Evolutionary conservation across 2,329 filamentous ascomycete species (phyloP), one percentile per base, ranked within the genome.

Genomic region (Fusarium bactridioides): DNA sequence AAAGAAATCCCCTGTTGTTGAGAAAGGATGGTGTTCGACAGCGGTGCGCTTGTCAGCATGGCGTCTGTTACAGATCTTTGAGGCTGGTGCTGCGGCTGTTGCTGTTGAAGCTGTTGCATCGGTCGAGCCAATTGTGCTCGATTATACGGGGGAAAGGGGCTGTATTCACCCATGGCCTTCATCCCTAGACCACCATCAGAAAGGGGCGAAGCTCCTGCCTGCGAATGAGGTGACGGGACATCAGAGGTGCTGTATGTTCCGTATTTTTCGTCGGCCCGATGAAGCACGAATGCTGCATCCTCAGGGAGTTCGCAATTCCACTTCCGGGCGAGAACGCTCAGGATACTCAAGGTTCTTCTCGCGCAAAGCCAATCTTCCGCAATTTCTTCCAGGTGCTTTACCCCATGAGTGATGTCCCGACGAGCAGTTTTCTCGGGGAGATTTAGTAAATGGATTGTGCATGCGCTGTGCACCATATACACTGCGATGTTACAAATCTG

Each of bases 401-500:
- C 88, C 3, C 95, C 94, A 76, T 98, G 95, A 9, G 93, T 92
- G 45, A 99, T 93, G 80, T 98, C 95, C 75, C 95, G 87, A 77
- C 90, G 92, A 9, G 96, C 94, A 35, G 93, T 96, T 83, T 96
- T 97, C 75, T 98, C 95, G 0, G 95, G 95, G 3, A 98, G 85
- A 74, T 98, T 98, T 40, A 99, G 89, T 25, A 99, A 84, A 77
- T 98, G 96, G 43, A 98, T 97, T 0, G 94, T 98, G 79, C 94
- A 97, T 35, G 96, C 95, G 9, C 94, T 96, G 80, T 98, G 95
- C 0, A 93, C 88, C 82, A 98, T 98, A 81, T 99, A 99, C 2
- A 98, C 94, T 7, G 93, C 95, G 76, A 98, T 94, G 78, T 98
- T 98, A 83, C 94, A 97, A 38, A 99, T 97, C 79, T 98, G 95